phyloP scores from a whole-genome alignment of 1,284 basidiomycete species.

The Ceratobasidium sp. region DNA sequence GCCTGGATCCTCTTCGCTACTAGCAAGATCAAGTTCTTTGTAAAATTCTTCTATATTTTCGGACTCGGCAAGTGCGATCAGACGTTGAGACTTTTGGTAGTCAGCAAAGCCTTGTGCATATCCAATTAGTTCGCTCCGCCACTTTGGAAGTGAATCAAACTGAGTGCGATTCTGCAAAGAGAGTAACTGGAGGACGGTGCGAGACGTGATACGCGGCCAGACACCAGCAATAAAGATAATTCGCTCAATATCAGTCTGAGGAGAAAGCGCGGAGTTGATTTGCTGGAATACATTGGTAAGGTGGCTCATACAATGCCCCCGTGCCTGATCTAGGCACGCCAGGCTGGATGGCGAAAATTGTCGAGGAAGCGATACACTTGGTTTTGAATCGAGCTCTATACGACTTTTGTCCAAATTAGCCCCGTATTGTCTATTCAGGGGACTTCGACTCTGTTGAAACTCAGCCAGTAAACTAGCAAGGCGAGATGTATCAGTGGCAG shows the following conservation, averaged over 20 bases:
- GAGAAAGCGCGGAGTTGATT: not conserved
- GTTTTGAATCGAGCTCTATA: not conserved
- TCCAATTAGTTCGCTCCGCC: not conserved
- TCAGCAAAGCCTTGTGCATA: slow-evolving; percentile 4
- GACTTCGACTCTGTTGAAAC: not conserved
- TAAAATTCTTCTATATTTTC: not conserved
- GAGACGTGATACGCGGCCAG: slow-evolving; percentile 21
- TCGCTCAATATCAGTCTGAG: slow-evolving; percentile 1
- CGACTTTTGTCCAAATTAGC: not conserved
- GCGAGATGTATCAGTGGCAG: not conserved
- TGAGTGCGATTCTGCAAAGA: not conserved
- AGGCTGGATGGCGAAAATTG: not conserved
- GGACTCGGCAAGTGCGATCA: not conserved
- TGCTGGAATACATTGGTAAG: too few relatives aligned
- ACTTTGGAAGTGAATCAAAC: not conserved
- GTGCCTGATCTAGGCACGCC: not conserved
- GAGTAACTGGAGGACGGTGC: slow-evolving; percentile 1
- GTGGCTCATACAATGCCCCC: too few relatives aligned
- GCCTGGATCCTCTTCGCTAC: not conserved
- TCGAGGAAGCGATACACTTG: not conserved
- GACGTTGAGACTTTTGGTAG: slow-evolving; percentile 2
- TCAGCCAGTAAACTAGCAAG: not conserved
- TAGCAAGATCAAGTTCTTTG: slow-evolving; percentile 11
- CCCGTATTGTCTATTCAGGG: not conserved
- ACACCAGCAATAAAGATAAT: slow-evolving; percentile 6